Evolutionary conservation across 345 rosid species (phyloP), one percentile per base, ranked within the genome.

Genomic region (Mercurialis annua): DNA sequence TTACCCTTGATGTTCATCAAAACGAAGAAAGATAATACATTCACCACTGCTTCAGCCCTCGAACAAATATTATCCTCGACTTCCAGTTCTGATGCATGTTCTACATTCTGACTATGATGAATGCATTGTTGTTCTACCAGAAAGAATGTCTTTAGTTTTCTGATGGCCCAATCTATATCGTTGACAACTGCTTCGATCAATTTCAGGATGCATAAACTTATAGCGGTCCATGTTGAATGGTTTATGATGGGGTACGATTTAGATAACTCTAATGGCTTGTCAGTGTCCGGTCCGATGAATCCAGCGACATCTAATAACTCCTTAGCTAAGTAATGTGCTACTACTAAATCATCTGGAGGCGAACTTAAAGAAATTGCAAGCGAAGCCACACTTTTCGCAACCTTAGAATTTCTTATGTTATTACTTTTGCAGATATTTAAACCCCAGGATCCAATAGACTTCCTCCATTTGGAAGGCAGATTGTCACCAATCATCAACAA

Each of bases 1-100:
- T 85, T 68, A 85, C 97, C 87, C 73, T 78, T 87, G 34, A 91
- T 85, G 81, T 70, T 84, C 87, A 84, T 85, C 66, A 83, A 69
- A 70, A 82, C 88, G 71, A 91, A 91, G 72, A 85, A 83, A 56
- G 97, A 87, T 31, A 88, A 68, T 31, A 85, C 78, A 68, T 76
- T 81, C 5, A 82, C 84, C 29, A 83, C 81, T 48, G 86, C 87
- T 74, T 83, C 89, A 48, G 90, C 81, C 77, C 81, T 81, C 0
- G 70, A 66, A 82, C 81, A 84, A 56, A 88, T 83, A 21, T 77
- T 82, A 72, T 85, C 86, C 73, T 85, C 96, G 2, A 81, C 81
- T 48, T 38, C 69, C 62, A 83, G 33, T 33, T 75, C 85, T 30
- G 61, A 63, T 67, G 68, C 65, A 48, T 64, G 67, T 67, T 84